Evolutionary conservation across 129 eudicot species (phyloP).

Genomic region (Sambucus nigra): DNA sequence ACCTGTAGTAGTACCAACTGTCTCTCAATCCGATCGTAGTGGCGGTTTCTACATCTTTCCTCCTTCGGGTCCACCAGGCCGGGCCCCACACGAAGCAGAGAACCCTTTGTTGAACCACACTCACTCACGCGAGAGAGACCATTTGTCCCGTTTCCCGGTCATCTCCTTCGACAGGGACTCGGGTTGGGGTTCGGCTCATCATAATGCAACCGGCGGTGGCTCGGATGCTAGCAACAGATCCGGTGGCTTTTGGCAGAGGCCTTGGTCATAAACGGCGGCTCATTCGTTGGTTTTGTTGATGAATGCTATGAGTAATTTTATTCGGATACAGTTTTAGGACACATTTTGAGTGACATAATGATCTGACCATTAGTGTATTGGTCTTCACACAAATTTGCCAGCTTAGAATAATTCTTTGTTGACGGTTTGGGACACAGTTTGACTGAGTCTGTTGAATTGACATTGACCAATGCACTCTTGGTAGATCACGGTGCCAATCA

Average conservation of each 20-base stretch:
- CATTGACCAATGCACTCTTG: too few species aligned
- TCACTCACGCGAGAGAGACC: constrained; percentile 28
- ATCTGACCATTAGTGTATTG: too few species aligned
- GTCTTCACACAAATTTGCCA: too few species aligned
- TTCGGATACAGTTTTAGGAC: too few species aligned
- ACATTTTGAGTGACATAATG: too few species aligned
- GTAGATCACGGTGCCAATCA: too few species aligned
- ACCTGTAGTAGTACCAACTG: constrained; percentile 29
- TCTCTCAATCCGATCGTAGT: constrained; percentile 14
- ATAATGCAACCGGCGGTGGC: constrained; percentile 18
- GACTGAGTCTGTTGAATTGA: too few species aligned
- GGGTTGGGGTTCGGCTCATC: constrained; percentile 20
- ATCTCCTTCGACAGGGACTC: constrained; percentile 12
- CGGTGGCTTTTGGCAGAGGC: constrained; percentile 15
- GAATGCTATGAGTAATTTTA: too few species aligned
- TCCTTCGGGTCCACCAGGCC: constrained; percentile 11
- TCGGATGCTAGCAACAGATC: constrained; percentile 17
- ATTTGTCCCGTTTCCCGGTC: constrained; percentile 23
- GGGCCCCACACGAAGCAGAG: constrained; percentile 22
- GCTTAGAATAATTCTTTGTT: too few species aligned
- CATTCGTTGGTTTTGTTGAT: too few species aligned
- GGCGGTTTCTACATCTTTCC: constrained; percentile 23
- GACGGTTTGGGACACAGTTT: too few species aligned
- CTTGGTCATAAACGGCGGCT: constrained; percentile 25
- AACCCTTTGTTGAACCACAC: constrained; percentile 5